Base-by-base conservation (phyloP, 176 grass and related monocot species). In the Poa pratensis region DNA sequence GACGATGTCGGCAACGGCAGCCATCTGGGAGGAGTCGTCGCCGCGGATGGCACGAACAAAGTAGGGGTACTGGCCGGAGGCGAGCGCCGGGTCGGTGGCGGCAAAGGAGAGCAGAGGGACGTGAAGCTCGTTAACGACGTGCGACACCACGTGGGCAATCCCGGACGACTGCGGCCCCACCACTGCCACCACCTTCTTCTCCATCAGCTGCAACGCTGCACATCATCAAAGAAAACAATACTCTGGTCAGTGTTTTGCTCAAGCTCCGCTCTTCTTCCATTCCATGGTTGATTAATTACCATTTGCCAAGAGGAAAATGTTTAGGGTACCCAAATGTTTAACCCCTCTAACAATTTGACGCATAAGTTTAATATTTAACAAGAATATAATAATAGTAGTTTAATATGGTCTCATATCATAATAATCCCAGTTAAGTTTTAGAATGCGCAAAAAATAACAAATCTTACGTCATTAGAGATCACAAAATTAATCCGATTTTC, bases 21-120 rank as follows among this genome's bases (percentile, higher is more conserved):
- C 35, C 95, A 97, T 97, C 75, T 97, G 95, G 85, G 82, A 95
- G 79, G 78, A 74, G 71, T 74, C 32, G 50, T 95, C 91, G 37
- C 58, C 80, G 46, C 78, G 89, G 51, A 85, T 62, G 64, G 87
- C 89, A 51, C 93, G 90, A 50, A 95, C n/a, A 49, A 97, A 90
- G 85, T 43, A 97, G 4, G 93, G 95, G 77, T 87, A 95, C 85
- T 97, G 89, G n/a, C 77, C 34, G 19, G 90, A 86, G 39, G 89
- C 23, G 5, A 99, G 93, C 70, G 96, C 81, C 1, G 96, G 96
- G 79, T 99, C 96, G 17, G 96, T 95, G 42, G 96, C 93, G 27
- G 86, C 87, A 58, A 96, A 99, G 71, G 96, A 92, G 22, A 99
- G 39, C 50, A 96, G 88, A 20, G 96, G 96, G 17, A 96, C 79